These are phyloP conservation scores for Apiospora sp. DNA, from an alignment of 2,329 filamentous ascomycete genomes.

Conservation along the genomic window DNA sequence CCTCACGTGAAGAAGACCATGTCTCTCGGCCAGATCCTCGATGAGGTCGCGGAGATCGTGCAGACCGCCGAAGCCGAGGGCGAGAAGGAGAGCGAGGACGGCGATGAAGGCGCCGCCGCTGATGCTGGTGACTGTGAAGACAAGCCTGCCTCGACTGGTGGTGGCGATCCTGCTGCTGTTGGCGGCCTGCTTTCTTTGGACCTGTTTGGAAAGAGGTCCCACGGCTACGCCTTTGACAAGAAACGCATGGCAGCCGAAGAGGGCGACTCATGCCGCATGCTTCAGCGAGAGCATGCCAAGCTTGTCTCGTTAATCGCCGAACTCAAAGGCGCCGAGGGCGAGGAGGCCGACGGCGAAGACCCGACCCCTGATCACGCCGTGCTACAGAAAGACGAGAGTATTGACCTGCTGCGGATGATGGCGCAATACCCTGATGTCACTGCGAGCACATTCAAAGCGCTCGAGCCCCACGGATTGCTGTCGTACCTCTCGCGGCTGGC, in stretches of 20 bases:
- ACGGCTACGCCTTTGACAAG: constrained; percentile 74
- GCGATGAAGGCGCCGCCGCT: not conserved
- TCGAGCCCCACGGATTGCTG: constrained; percentile 69
- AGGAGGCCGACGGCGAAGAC: constrained; percentile 48
- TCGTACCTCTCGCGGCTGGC: constrained; percentile 57
- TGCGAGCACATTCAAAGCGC: constrained; percentile 67
- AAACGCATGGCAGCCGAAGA: constrained; percentile 85
- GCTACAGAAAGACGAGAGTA: constrained; percentile 33
- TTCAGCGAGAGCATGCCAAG: constrained; percentile 83
- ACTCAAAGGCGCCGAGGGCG: constrained; percentile 65
- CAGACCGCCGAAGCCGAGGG: not conserved
- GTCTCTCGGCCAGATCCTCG: constrained; percentile 24
- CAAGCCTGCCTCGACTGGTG: not conserved
- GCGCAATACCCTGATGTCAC: constrained; percentile 72
- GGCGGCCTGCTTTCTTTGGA: constrained; percentile 32
- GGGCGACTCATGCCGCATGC: constrained; percentile 84
- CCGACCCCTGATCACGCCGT: constrained; percentile 57
- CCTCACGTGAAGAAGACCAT: constrained; percentile 58
- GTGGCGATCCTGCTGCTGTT: constrained; percentile 21
- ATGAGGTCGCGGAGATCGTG: constrained; percentile 16
- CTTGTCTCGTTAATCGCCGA: constrained; percentile 70
- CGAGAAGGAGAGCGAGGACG: not conserved
- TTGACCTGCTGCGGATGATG: constrained; percentile 65
- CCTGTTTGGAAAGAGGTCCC: constrained; percentile 58
- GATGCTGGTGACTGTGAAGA: not conserved